phyloP scores from a whole-genome alignment of 2,329 filamentous ascomycete species.

The Hyphodiscus sp. region DNA sequence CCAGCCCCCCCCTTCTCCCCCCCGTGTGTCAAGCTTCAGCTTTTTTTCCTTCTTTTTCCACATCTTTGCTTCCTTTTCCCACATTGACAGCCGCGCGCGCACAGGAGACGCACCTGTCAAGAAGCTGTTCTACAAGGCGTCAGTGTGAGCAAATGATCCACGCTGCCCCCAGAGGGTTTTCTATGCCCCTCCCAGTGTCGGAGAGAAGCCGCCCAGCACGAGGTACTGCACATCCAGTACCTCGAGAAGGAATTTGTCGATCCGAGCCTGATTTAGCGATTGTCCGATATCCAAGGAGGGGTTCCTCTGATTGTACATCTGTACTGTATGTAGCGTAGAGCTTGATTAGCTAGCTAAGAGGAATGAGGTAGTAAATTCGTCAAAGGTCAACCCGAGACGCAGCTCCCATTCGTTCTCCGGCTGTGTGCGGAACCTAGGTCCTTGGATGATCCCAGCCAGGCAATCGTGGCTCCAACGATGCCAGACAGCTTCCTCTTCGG shows the following conservation, averaged over 20 bases:
- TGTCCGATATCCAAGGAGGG: background rate
- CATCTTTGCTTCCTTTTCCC: background rate
- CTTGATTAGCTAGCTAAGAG: background rate
- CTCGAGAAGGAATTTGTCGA: constrained; percentile 4
- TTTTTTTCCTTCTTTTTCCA: background rate
- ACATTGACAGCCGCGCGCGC: background rate
- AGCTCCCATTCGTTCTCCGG: background rate
- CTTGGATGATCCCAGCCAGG: background rate
- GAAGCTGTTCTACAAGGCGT: too few species aligned
- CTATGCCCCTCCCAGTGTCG: background rate
- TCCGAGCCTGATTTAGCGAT: constrained; percentile 13
- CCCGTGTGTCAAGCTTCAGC: background rate
- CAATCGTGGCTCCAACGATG: background rate
- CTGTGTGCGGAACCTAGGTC: background rate
- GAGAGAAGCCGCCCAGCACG: background rate
- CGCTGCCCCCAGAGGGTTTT: background rate
- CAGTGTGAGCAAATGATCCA: background rate
- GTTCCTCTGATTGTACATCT: background rate
- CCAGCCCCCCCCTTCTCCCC: background rate
- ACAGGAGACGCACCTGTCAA: background rate
- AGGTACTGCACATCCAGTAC: background rate
- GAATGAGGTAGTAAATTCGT: background rate
- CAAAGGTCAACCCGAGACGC: background rate
- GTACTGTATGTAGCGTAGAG: too few species aligned
- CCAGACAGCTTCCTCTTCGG: background rate